Percentiles rank a stretch among this genome's conserved stretches.
These are phyloP conservation scores for Colletotrichum nymphaeae DNA, from an alignment of 2,329 filamentous ascomycete species.

Conservation along the genomic window DNA sequence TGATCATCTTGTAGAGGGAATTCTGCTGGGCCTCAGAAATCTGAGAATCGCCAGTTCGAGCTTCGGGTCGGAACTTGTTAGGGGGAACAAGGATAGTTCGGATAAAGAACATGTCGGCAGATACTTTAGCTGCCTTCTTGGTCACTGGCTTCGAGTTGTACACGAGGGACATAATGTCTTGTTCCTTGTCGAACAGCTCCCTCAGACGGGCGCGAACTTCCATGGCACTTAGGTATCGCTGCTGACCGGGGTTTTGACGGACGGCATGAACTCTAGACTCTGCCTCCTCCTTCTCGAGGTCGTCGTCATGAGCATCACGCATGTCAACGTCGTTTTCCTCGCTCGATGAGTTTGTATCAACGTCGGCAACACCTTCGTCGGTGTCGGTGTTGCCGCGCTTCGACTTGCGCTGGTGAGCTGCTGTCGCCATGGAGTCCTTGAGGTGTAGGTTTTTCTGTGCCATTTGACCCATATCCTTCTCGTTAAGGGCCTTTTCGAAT, in stretches of 20 bases:
- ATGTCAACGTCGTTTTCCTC: conserved; percentile 57
- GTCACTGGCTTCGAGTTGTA: conserved; percentile 79
- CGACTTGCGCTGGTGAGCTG: conserved; percentile 38
- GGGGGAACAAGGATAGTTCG: conserved; percentile 88
- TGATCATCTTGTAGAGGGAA: conserved; percentile 84
- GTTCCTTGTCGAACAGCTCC: conserved; percentile 87
- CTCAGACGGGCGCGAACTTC: conserved; percentile 85
- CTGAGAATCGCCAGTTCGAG: conserved; percentile 81
- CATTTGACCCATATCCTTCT: conserved; percentile 84
- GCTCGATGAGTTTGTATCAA: conserved; percentile 62
- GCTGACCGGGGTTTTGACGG: conserved; percentile 52
- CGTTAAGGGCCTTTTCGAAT: conserved; percentile 82
- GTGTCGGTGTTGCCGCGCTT: conserved; percentile 52
- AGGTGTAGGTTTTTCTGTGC: conserved; percentile 73
- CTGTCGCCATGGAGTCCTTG: conserved; percentile 73
- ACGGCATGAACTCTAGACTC: conserved; percentile 47
- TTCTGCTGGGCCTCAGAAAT: conserved; percentile 93
- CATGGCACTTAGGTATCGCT: conserved; percentile 83
- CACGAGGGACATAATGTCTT: conserved; percentile 84
- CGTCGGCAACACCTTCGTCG: conserved; percentile 78
- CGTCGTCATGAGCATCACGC: conserved; percentile 57
- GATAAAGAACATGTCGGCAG: conserved; percentile 94
- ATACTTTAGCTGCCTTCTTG: conserved; percentile 68
- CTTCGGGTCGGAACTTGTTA: conserved; percentile 90
- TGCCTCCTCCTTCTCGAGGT: conserved; percentile 52